Base-by-base conservation (phyloP, 495 filamentous ascomycete species). In the Aspergillus biplanus region DNA sequence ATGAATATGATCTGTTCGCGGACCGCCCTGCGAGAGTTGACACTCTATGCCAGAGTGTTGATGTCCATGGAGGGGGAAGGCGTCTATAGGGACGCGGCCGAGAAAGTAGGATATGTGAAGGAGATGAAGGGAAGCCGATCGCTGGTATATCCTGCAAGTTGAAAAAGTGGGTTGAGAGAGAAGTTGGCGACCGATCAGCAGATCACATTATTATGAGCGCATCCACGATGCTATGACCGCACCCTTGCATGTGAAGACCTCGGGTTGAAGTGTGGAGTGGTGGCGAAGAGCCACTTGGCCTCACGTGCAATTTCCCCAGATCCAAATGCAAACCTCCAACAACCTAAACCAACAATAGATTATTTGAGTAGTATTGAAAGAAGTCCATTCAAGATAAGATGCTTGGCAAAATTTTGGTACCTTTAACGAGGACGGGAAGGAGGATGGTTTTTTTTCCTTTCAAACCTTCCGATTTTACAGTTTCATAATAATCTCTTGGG, bases 161-260 rank as follows among this genome's bases (percentile, higher is more conserved):
- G 15, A 33, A 33, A 44, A 27, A 52, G 44, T 7, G 33, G 33
- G 47, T 18, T 50, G 47, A 9, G 47, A 50, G 16, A 18, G 15
- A 55, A 58, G 56, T 33, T 61, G 52, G 58, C 63, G 48, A 61
- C 21, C 42, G 33, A 16, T 48, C 55, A 52, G 55, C 52, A 58
- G 58, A 54, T 64, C 61, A 65, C 66, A 68, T 65, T 61, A 56
- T 67, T 34, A 54, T 60, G 57, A 61, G 33, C 44, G 33, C 18
- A 27, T 54, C 27, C 12, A 32, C 31, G 32, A 39, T 65, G 63
- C 32, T 53, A 39, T 9, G 49, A 42, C 18, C n/a, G 49, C 58
- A 32, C 34, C 21, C 49, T 59, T 63, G 64, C 70, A 73, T 73
- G 70, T 73, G 70, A 73, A 68, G 65, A 72, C 70, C 70, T 73